Base-by-base conservation (phyloP, 257 asterid species). In the Petrea volubilis region DNA sequence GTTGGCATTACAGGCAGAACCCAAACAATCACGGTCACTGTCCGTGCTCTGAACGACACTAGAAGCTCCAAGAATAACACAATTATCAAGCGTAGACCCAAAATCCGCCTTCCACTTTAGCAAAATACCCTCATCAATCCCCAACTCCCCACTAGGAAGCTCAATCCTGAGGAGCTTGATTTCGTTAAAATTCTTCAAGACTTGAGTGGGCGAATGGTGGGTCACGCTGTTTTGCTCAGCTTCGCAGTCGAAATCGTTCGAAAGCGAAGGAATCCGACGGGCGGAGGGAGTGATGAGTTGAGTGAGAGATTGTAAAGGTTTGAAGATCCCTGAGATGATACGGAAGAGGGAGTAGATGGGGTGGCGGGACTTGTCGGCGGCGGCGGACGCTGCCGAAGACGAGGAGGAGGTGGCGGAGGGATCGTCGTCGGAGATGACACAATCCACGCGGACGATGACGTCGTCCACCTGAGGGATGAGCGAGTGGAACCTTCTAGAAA, bases 91-190 rank as follows among this genome's bases (percentile, higher is more conserved):
- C 2, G 97, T 92, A 15, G 97, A 92, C 31, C 96, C 97, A 7
- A 92, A 92, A 78, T 78, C 74, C 6, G 96, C 97, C 68, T 89
- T 86, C 97, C 97, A 89, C 51, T 86, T 92, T 7, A 92, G 92
- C 74, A 89, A 65, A 78, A 82, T 87, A 3, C 93, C 95, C 0
- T 80, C 89, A 23, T 92, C 97, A 31, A 91, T 82, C 34, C 95
- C 97, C 10, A 89, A 80, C 59, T 92, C 97, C 20, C 97, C 96
- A 7, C 84, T 77, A 2, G 97, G 97, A n/a, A 92, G 83, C 70
- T 87, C 96, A 12, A 86, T 92, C 40, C 83, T 76, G 2, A 92
- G 93, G 62, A 82, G 69, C 79, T 84, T 89, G 58, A 92, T 86
- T 53, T 92, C 97, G 36, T 77, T 78, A 57, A 92, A 92, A 72